Evolutionary conservation across 2,329 filamentous ascomycete species (phyloP).

Genomic region (Exophiala phaeomuriformis): DNA sequence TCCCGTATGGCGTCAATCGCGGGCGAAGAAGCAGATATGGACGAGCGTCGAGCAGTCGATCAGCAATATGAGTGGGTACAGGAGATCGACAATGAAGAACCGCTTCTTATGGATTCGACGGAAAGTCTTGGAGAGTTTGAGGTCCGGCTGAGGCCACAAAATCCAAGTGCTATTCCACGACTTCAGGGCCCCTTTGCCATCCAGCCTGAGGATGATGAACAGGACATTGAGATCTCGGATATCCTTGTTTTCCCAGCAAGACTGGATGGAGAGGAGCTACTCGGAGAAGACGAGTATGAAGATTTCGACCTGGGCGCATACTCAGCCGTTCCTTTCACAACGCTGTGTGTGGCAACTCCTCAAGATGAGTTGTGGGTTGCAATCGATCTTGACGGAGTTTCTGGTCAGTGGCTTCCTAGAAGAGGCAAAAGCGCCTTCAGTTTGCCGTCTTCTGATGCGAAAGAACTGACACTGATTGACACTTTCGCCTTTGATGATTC

Average conservation of each 20-base stretch:
- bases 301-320: conserved; percentile 32
- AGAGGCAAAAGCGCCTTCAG: conserved; percentile 36
- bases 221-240: conserved; percentile 53
- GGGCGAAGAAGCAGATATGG: conserved; percentile 36
- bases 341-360: conserved; percentile 52
- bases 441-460: conserved; percentile 36
- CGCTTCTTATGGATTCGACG: conserved; percentile 34
- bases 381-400: conserved; percentile 54
- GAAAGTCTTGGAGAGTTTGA: conserved; percentile 41
- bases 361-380: conserved; percentile 52
- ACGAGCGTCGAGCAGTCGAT: conserved; percentile 42
- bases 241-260: conserved; percentile 51
- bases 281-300: conserved; percentile 46
- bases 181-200: conserved; percentile 56
- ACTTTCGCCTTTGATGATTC: conserved; percentile 36
- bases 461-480: conserved; percentile 40
- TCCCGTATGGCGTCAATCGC: conserved; percentile 53
- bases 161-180: conserved; percentile 50
- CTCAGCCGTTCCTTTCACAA: conserved; percentile 48
- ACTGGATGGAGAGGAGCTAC: conserved; percentile 47
- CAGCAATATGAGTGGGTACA: conserved; percentile 56
- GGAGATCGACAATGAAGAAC: conserved; percentile 50
- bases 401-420: conserved; percentile 56
- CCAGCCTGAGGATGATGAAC: conserved; percentile 43
- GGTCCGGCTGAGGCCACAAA: conserved; percentile 50